These are phyloP conservation scores for Stropharia rugosoannulata DNA, from an alignment of 768 basidiomycete species.

Conservation along the genomic window DNA sequence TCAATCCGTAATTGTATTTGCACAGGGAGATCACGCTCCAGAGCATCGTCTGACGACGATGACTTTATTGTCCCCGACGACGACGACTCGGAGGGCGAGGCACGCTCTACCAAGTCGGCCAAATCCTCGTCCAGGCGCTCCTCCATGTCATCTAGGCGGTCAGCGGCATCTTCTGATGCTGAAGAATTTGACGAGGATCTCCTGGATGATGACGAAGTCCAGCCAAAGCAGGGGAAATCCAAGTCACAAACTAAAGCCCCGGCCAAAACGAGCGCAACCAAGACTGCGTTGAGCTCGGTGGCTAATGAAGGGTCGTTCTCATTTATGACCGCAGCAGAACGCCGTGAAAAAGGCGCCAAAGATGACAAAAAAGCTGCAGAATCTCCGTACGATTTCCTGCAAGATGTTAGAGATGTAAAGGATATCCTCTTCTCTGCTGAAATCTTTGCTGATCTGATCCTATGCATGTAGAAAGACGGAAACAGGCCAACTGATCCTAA, in stretches of 20 bases:
- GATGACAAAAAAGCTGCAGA: slow-evolving; percentile 81
- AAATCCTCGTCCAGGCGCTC: slow-evolving; percentile 49
- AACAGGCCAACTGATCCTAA: slow-evolving; percentile 74
- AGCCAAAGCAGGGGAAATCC: slow-evolving; percentile 31
- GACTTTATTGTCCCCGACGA: slow-evolving; percentile 71
- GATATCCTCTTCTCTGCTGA: not conserved
- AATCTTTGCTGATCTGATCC: not conserved
- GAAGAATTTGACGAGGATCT: slow-evolving; percentile 33
- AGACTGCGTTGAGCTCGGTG: slow-evolving; percentile 24
- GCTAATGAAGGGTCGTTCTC: slow-evolving; percentile 25
- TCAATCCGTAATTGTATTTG: not conserved
- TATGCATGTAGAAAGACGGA: slow-evolving; percentile 68
- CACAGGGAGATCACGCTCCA: slow-evolving; percentile 40
- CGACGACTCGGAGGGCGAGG: slow-evolving; percentile 55
- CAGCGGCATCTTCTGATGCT: slow-evolving; percentile 35
- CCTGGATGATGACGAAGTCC: slow-evolving; percentile 18
- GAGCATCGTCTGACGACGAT: slow-evolving; percentile 52
- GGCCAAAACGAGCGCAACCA: slow-evolving; percentile 25
- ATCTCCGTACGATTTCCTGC: slow-evolving; percentile 72
- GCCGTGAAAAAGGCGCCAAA: slow-evolving; percentile 72
- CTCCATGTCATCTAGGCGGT: slow-evolving; percentile 46
- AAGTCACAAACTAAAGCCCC: slow-evolving; percentile 23
- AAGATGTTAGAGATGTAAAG: slow-evolving; percentile 69
- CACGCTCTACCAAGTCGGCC: slow-evolving; percentile 42
- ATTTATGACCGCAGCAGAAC: slow-evolving; percentile 86